These are phyloP conservation scores for Achaetomium macrosporum DNA, from an alignment of 2,329 filamentous ascomycete species.

Conservation along the genomic window DNA sequence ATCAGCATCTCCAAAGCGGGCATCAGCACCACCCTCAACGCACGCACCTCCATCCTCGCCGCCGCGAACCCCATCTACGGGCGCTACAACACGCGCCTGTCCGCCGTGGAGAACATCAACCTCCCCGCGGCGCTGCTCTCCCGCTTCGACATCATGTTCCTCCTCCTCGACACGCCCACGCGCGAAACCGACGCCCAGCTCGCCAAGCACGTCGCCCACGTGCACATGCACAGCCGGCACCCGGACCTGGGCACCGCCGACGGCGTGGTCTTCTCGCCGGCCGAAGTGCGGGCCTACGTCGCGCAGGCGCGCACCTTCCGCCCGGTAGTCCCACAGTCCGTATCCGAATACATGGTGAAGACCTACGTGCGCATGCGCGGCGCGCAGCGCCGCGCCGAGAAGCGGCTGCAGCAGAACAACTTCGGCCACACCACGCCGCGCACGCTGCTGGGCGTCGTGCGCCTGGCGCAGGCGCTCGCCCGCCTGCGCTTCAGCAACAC, in stretches of 20 bases:
- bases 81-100: slow-evolving; percentile 95
- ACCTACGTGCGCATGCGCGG: slow-evolving; percentile 94
- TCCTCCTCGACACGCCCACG: slow-evolving; percentile 89
- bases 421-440: slow-evolving; percentile 92
- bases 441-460: slow-evolving; percentile 86
- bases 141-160: slow-evolving; percentile 94
- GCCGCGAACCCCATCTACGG: slow-evolving; percentile 97
- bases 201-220: slow-evolving; percentile 89
- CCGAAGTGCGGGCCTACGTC: slow-evolving; percentile 94
- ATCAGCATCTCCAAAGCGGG: slow-evolving; percentile 76
- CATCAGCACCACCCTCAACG: slow-evolving; percentile 76
- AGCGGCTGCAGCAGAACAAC: slow-evolving; percentile 62
- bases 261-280: slow-evolving; percentile 74
- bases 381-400: slow-evolving; percentile 85
- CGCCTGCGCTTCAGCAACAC: slow-evolving; percentile 81
- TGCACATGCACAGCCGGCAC: slow-evolving; percentile 95
- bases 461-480: slow-evolving; percentile 88
- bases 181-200: slow-evolving; percentile 89
- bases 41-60: slow-evolving; percentile 89
- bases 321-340: slow-evolving; percentile 74
- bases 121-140: slow-evolving; percentile 94
- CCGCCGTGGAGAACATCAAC: slow-evolving; percentile 98
- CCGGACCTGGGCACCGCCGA: slow-evolving; percentile 59
- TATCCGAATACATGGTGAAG: slow-evolving; percentile 94
- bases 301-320: slow-evolving; percentile 86